Evolutionary conservation across 2,329 filamentous ascomycete species (phyloP), one percentile per base, ranked within the genome.

Genomic region (Epichloe aotearoae): DNA sequence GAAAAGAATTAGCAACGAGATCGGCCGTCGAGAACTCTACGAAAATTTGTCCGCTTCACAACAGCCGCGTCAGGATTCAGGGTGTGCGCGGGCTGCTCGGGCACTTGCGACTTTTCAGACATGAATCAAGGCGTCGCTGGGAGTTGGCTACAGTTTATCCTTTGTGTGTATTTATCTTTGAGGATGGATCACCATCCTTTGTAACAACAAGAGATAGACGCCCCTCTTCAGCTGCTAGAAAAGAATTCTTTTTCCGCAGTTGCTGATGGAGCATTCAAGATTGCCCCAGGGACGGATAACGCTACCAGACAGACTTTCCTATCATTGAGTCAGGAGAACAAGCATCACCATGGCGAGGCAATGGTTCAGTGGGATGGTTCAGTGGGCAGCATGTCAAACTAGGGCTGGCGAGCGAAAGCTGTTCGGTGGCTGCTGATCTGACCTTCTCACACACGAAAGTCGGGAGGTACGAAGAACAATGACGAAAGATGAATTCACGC

Each of bases 161-260:
- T 53, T 67, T 57, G 52, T 69, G 56, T 70, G 57, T 66, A 65
- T 67, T 69, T 65, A 67, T 70, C 71, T 72, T 71, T 66, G 64
- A 69, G 63, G 64, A 64, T 69, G 64, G 66, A 69, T 62, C 65
- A 72, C 66, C 64, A 67, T 64, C 62, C 64, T 70, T 63, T 65
- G 59, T 58, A 57, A 62, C 62, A 64, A 66, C 68, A 68, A 70
- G 67, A 70, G 63, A 67, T 53, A 45, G 48, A 39, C 11, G 23
- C 17, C 15, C 36, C 30, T 17, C 39, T 49, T 23, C 20, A 17
- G 36, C 26, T 36, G 48, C 30, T 15, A 19, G n/a, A 17, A 17
- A 12, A 23, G 23, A 23, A 33, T 30, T 3, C 17, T 2, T 15
- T 33, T 30, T n/a, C 36, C 46, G 12, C 45, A 47, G 36, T 26